Conservation (phyloP, 1,139 yeast genomes). For the Geotrichum aggregatum region DNA sequence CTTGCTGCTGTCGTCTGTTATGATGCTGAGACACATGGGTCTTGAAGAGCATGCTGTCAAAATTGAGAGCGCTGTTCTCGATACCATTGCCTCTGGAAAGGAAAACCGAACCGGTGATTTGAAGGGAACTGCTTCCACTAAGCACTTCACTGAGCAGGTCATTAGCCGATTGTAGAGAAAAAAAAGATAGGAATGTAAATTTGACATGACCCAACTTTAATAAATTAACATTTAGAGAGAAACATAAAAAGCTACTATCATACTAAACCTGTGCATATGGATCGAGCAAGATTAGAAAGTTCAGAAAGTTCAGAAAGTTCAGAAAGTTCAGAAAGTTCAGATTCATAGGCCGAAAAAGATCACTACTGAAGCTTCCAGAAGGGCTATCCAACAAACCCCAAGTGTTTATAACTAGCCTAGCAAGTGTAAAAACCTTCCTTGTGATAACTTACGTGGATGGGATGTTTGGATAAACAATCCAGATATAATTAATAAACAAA, state of each 20-base stretch:
- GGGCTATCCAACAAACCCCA: too few species aligned
- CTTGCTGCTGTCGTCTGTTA: slow-evolving; percentile 83
- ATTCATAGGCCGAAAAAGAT: too few species aligned
- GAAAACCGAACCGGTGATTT: slow-evolving; percentile 94
- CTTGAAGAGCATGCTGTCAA: slow-evolving; percentile 77
- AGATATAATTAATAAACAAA: too few species aligned
- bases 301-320: too few species aligned
- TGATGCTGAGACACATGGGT: slow-evolving; percentile 93
- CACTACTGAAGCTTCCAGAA: too few species aligned
- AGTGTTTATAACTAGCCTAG: too few species aligned
- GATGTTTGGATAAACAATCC: too few species aligned
- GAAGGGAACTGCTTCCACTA: slow-evolving; percentile 86
- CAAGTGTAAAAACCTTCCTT: too few species aligned
- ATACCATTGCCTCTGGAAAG: slow-evolving; percentile 56
- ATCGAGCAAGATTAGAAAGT: too few species aligned
- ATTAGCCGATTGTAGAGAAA: slow-evolving; percentile 38
- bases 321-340: too few species aligned
- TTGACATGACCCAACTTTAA: background rate
- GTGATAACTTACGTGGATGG: too few species aligned
- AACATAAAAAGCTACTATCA: background rate
- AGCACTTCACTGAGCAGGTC: slow-evolving; percentile 81
- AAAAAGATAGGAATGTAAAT: background rate
- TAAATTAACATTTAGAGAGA: background rate
- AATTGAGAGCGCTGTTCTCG: slow-evolving; percentile 60
- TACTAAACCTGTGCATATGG: too few species aligned